Percentiles rank a stretch among this genome's conserved stretches.
Conservation (phyloP, 2,329 filamentous ascomycete species). For the Trichoderma arundinaceum region DNA sequence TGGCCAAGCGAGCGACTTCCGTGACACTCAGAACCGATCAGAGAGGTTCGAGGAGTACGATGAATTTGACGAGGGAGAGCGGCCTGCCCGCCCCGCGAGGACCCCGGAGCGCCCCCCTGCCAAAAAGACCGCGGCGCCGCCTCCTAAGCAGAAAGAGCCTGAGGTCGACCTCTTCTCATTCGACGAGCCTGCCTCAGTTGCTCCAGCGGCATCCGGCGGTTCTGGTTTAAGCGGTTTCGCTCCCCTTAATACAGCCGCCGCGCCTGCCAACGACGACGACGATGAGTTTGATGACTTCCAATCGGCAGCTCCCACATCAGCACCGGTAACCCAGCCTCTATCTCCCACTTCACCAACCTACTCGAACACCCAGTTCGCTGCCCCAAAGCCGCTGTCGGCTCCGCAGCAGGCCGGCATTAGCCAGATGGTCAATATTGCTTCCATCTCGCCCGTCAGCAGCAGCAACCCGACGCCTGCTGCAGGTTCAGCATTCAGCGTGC, state of each 20-base stretch:
- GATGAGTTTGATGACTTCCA: slow-evolving; percentile 99
- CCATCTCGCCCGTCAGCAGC: slow-evolving; percentile 75
- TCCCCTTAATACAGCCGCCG: slow-evolving; percentile 36
- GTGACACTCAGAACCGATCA: slow-evolving; percentile 63
- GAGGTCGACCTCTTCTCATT: slow-evolving; percentile 93
- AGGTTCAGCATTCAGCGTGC: slow-evolving; percentile 64
- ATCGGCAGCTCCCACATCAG: slow-evolving; percentile 61
- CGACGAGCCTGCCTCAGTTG: slow-evolving; percentile 68
- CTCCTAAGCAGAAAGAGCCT: slow-evolving; percentile 82
- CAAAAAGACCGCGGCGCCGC: slow-evolving; percentile 60
- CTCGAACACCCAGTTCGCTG: slow-evolving; percentile 70
- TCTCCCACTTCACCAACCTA: slow-evolving; percentile 58
- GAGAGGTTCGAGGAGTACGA: slow-evolving; percentile 97
- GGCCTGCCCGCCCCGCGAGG: slow-evolving; percentile 50
- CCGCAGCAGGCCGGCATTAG: slow-evolving; percentile 80
- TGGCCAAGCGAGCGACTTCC: slow-evolving; percentile 72
- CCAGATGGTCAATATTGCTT: slow-evolving; percentile 79
- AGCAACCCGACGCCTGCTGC: slow-evolving; percentile 59
- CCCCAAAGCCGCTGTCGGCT: slow-evolving; percentile 84
- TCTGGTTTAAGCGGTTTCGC: slow-evolving; percentile 55
- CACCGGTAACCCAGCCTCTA: slow-evolving; percentile 52
- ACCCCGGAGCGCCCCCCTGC: slow-evolving; percentile 42
- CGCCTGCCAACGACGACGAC: slow-evolving; percentile 62
- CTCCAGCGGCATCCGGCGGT: slow-evolving; percentile 53
- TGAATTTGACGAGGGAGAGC: slow-evolving; percentile 81